These are phyloP conservation scores for Phytophthora pisi DNA, from an alignment of 352 stramenopile species.

Conservation along the genomic window DNA sequence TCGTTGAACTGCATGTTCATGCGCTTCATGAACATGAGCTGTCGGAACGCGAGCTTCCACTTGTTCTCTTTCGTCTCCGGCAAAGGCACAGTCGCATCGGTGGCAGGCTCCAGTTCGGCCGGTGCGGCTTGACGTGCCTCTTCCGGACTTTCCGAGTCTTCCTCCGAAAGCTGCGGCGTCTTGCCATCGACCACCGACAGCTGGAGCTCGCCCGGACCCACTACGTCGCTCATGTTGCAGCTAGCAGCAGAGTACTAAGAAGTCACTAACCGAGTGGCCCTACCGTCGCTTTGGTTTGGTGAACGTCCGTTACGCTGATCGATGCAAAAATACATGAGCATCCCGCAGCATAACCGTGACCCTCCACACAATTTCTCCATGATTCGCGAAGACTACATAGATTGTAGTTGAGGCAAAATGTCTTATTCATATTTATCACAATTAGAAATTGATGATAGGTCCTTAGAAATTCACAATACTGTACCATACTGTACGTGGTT, in stretches of 20 bases:
- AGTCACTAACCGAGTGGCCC: slow-evolving; percentile 6
- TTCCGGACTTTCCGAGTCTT: background rate
- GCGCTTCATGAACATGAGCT: slow-evolving; percentile 85
- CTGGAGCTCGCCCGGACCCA: slow-evolving; percentile 20
- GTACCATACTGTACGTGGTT: background rate
- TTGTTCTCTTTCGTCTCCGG: slow-evolving; percentile 49
- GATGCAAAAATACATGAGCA: background rate
- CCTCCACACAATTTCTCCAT: too few species aligned
- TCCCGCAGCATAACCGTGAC: too few species aligned
- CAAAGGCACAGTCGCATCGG: too few species aligned
- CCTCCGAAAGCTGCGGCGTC: background rate
- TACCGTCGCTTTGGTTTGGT: slow-evolving; percentile 16
- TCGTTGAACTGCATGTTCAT: slow-evolving; percentile 85
- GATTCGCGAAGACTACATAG: too few species aligned
- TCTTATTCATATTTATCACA: too few species aligned
- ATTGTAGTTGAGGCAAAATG: too few species aligned
- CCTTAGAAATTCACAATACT: background rate
- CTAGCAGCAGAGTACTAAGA: slow-evolving; percentile 21
- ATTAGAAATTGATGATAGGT: background rate
- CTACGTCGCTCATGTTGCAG: slow-evolving; percentile 23
- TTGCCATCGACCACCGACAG: slow-evolving; percentile 22
- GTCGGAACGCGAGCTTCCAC: slow-evolving; percentile 79
- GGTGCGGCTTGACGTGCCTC: slow-evolving; percentile 27
- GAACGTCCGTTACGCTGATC: slow-evolving; percentile 24
- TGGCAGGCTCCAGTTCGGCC: background rate